Percentiles rank a stretch among this genome's conserved stretches.
These are phyloP conservation scores for Bidens hawaiensis DNA, from an alignment of 140 eudicot genomes.

Conservation along the genomic window DNA sequence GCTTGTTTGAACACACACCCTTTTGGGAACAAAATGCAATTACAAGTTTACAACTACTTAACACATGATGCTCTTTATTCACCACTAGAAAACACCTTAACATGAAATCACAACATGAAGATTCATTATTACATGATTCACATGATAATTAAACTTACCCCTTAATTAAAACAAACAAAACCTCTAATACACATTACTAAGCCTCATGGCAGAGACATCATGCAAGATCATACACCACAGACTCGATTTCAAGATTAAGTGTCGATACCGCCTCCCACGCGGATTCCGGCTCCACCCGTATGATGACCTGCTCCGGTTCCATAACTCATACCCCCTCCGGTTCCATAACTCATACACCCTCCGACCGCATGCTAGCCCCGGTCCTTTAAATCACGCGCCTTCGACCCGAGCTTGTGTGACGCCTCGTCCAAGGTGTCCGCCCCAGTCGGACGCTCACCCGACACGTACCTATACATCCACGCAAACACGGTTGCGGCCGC, in stretches of 20 bases:
- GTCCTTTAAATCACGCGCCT: conserved; percentile 1
- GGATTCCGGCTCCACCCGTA: neutral
- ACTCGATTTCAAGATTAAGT: neutral
- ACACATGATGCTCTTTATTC: too few relatives aligned
- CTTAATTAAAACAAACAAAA: neutral
- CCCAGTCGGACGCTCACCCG: neutral
- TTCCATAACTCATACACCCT: too few relatives aligned
- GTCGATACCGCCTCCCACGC: too few relatives aligned
- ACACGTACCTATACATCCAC: conserved; percentile 32
- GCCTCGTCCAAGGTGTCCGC: neutral
- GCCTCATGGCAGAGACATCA: neutral
- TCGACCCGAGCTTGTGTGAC: neutral
- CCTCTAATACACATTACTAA: neutral
- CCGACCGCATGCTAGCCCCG: neutral
- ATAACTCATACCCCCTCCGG: too few relatives aligned
- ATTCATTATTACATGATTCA: neutral
- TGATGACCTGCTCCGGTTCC: neutral
- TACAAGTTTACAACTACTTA: too few relatives aligned
- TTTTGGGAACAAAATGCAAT: too few relatives aligned
- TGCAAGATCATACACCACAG: neutral
- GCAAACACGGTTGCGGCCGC: conserved; percentile 43
- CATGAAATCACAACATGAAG: neutral
- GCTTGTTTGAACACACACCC: too few relatives aligned
- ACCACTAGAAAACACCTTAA: too few relatives aligned
- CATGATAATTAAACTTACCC: neutral